Evolutionary conservation across 2,329 filamentous ascomycete genomes (phyloP).

Genomic region (Diaporthe sp.): DNA sequence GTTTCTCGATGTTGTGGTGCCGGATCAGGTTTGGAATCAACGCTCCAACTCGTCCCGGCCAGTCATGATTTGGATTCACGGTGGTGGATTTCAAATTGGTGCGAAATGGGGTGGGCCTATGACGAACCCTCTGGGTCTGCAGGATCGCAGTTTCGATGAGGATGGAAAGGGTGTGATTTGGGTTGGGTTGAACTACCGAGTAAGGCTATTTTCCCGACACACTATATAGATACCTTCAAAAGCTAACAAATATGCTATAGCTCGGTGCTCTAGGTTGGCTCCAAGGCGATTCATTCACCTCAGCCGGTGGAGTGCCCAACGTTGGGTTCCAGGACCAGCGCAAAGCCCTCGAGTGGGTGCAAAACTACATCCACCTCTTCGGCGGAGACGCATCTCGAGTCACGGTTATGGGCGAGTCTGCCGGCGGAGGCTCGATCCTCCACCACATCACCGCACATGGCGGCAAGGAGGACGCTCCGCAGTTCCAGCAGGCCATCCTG

Average conservation of each 20-base stretch:
- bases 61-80: constrained; percentile 53
- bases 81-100: constrained; percentile 52
- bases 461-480: constrained; percentile 26
- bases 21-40: constrained; percentile 49
- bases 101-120: constrained; percentile 47
- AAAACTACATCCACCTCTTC: constrained; percentile 58
- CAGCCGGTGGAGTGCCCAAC: constrained; percentile 54
- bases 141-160: constrained; percentile 43
- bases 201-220: background rate
- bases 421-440: constrained; percentile 51
- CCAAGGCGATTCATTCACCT: constrained; percentile 51
- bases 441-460: constrained; percentile 36
- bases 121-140: constrained; percentile 48
- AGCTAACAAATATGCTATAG: background rate
- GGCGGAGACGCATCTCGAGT: constrained; percentile 59
- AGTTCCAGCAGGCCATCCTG: constrained; percentile 34
- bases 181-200: constrained; percentile 54
- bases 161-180: constrained; percentile 51
- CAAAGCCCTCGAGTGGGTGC: constrained; percentile 60
- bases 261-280: constrained; percentile 56
- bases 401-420: constrained; percentile 61
- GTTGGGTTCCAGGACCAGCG: constrained; percentile 55
- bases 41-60: constrained; percentile 4
- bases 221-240: background rate
- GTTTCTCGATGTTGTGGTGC: constrained; percentile 56